Evolutionary conservation across 805 yeast genomes (phyloP).

Genomic region (Candida awuae): DNA sequence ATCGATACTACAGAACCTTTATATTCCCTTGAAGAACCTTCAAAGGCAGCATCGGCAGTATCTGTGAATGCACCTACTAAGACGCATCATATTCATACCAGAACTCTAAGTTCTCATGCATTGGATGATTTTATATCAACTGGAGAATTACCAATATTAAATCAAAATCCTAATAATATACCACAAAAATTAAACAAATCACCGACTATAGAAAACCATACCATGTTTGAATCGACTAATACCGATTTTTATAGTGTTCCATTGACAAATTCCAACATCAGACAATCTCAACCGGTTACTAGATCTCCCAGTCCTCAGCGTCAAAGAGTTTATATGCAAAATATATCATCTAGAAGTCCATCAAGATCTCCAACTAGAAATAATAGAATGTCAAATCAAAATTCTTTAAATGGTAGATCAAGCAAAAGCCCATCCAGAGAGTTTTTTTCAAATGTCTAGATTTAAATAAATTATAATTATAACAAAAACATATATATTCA

Average conservation of each 20-base stretch:
- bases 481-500: background rate
- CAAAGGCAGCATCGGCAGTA: slow-evolving; percentile 14
- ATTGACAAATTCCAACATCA: slow-evolving; percentile 1
- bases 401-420: background rate
- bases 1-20: slow-evolving; percentile 4
- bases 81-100: slow-evolving; percentile 17
- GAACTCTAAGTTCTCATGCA: slow-evolving; percentile 19
- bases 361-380: slow-evolving; percentile 1
- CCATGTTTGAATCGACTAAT: slow-evolving; percentile 18
- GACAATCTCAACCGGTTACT: background rate
- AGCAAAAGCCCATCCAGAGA: background rate
- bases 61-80: slow-evolving; percentile 11
- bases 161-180: slow-evolving; percentile 6
- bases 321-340: slow-evolving; percentile 1
- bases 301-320: slow-evolving; percentile 10
- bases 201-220: slow-evolving; percentile 9
- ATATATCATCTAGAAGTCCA: slow-evolving; percentile 3
- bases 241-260: slow-evolving; percentile 13
- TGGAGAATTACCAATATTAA: slow-evolving; percentile 17
- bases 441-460: too few relatives aligned
- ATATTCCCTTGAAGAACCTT: slow-evolving; percentile 18
- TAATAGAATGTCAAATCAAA: background rate
- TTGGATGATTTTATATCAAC: slow-evolving; percentile 25
- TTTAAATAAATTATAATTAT: too few relatives aligned
- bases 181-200: background rate